These are phyloP conservation scores for Euclidium syriacum DNA, from an alignment of 345 rosid species.

Conservation along the genomic window DNA sequence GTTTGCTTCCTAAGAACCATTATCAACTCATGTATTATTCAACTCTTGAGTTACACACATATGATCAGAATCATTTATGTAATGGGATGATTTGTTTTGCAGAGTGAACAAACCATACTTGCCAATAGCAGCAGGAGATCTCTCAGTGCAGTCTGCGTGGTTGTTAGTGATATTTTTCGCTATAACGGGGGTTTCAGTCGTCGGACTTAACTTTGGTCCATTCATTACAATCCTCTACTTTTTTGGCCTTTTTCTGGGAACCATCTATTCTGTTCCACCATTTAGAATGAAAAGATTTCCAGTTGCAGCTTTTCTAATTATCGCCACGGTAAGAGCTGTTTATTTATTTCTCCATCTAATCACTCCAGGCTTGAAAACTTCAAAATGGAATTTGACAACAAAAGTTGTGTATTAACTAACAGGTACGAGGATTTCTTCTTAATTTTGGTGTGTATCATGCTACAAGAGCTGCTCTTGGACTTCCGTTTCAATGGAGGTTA, in stretches of 20 bases:
- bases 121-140: conserved; percentile 99
- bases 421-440: conserved; percentile 96
- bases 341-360: neutral
- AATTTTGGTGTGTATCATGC: conserved; percentile 92
- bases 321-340: conserved; percentile 59
- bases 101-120: conserved; percentile 98
- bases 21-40: neutral
- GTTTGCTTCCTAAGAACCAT: neutral
- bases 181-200: conserved; percentile 62
- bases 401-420: conserved; percentile 6
- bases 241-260: conserved; percentile 86
- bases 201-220: conserved; percentile 71
- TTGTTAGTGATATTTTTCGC: conserved; percentile 74
- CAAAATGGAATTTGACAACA: neutral
- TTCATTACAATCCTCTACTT: conserved; percentile 77
- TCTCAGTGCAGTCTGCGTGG: conserved; percentile 90
- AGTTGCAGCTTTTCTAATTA: conserved; percentile 86
- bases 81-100: conserved; percentile 37
- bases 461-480: conserved; percentile 92
- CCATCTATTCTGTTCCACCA: conserved; percentile 97
- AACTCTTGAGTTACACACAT: neutral
- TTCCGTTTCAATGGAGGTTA: conserved; percentile 87
- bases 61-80: no score
- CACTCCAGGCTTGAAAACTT: neutral
- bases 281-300: conserved; percentile 89